Conservation (phyloP, 352 stramenopile genomes). For the Phytophthora boehmeriae region DNA sequence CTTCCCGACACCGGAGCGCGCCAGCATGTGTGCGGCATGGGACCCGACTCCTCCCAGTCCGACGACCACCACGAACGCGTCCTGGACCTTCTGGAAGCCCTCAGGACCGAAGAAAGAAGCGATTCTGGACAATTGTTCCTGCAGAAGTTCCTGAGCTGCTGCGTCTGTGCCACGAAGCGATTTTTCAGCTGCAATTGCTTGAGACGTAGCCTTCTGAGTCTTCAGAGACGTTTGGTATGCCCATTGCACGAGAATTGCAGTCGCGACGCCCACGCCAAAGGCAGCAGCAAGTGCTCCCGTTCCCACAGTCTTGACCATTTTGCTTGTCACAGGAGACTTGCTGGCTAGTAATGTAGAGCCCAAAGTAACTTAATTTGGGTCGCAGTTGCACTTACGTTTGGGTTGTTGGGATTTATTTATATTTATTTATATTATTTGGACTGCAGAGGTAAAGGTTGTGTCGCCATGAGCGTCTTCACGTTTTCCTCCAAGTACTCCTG, state of each 20-base stretch:
- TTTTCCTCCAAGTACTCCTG: constrained; percentile 1
- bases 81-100: constrained; percentile 88
- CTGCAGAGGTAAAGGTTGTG: background rate
- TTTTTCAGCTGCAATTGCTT: background rate
- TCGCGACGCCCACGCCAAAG: constrained; percentile 62
- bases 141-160: constrained; percentile 57
- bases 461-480: background rate
- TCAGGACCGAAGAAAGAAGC: constrained; percentile 95
- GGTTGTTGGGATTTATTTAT: background rate
- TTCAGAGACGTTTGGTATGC: constrained; percentile 44
- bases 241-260: constrained; percentile 49
- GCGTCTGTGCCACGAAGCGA: constrained; percentile 35
- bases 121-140: constrained; percentile 93
- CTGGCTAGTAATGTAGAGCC: background rate
- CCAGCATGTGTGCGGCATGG: constrained; percentile 98
- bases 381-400: background rate
- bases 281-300: constrained; percentile 44
- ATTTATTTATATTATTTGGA: background rate
- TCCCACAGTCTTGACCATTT: constrained; percentile 56
- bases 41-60: constrained; percentile 97
- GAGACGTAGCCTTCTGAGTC: constrained; percentile 3
- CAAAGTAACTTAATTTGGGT: background rate
- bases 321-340: background rate
- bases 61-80: constrained; percentile 94
- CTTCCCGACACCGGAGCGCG: constrained; percentile 93